Base-by-base conservation (phyloP, 331 rosid genomes). In the Telfairia occidentalis region DNA sequence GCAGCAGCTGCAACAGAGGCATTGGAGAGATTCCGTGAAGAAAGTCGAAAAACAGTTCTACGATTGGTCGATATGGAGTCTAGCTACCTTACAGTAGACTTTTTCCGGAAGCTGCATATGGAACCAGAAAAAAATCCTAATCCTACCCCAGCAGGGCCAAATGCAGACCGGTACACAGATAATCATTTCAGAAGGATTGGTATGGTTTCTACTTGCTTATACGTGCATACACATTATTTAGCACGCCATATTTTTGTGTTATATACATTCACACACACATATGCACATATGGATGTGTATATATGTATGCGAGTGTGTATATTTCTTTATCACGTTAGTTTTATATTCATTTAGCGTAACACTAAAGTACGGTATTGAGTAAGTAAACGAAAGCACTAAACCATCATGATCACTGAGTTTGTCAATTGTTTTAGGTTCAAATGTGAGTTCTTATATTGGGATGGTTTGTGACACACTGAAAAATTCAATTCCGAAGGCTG, bases 11-110 rank as follows among this genome's bases (percentile, higher is more conserved):
- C 96, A 57, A 92, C 83, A 15, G 99, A 95, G 50, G 84, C 99
- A 5, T 71, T 95, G 83, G 99, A 95, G 81, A 90, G 80, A 82
- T 95, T 95, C 78, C 92, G 97, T 30, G 99, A 95, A 0, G 97
- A 92, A 82, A 85, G 99, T 88, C 83, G 84, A 85, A 95, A 84
- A 86, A 91, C 99, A 65, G 90, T 90, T 82, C 5, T 67, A 67
- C 91, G 99, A 75, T 84, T 95, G 82, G 99, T 95, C 73, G 99
- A 95, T 77, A 95, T 95, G 99, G 99, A 95, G 81, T 89, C 99
- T 73, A 87, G 92, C 88, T 95, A 95, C 79, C 88, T 95, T 5
- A 95, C 99, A 2, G 99, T 88, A 24, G 99, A 92, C 8, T 95
- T 95, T 83, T 95, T 95, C 79, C 84, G 97, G 70, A 95, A 95